Percentiles rank a stretch among this genome's conserved stretches.
phyloP scores from a whole-genome alignment of 2,329 filamentous ascomycete species.

The Cadophora sp. region DNA sequence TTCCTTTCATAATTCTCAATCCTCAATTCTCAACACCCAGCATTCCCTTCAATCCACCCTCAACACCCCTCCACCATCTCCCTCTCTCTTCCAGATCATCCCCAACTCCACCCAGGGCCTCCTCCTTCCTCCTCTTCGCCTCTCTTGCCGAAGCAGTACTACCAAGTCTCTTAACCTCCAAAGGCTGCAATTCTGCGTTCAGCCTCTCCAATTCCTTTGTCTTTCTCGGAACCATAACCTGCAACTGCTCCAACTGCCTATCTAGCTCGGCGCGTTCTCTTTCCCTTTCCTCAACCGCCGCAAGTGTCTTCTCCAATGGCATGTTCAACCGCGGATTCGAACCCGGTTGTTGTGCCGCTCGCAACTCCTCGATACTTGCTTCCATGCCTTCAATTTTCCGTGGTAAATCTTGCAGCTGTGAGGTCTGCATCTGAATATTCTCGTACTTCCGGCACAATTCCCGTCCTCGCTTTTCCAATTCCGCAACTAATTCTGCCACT shows the following conservation, averaged over 20 bases:
- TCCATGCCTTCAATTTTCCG: constrained; percentile 56
- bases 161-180: constrained; percentile 71
- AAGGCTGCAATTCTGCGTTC: constrained; percentile 68
- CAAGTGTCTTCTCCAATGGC: constrained; percentile 62
- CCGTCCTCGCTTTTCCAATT: constrained; percentile 70
- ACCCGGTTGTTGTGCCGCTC: constrained; percentile 50
- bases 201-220: constrained; percentile 71
- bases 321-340: constrained; percentile 57
- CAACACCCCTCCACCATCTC: constrained; percentile 76
- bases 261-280: constrained; percentile 62
- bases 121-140: constrained; percentile 71
- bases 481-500: constrained; percentile 74
- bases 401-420: constrained; percentile 58
- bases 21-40: constrained; percentile 57
- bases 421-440: constrained; percentile 55
- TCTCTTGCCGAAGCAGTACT: constrained; percentile 73
- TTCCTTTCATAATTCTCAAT: background rate
- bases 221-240: constrained; percentile 68
- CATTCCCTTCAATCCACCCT: constrained; percentile 66
- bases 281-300: constrained; percentile 58
- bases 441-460: constrained; percentile 64
- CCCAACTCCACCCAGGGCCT: constrained; percentile 66
- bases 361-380: constrained; percentile 54
- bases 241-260: constrained; percentile 67
- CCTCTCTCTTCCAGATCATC: constrained; percentile 80